These are phyloP conservation scores for Penicillium bialowiezense DNA, from an alignment of 495 filamentous ascomycete species.

Conservation along the genomic window DNA sequence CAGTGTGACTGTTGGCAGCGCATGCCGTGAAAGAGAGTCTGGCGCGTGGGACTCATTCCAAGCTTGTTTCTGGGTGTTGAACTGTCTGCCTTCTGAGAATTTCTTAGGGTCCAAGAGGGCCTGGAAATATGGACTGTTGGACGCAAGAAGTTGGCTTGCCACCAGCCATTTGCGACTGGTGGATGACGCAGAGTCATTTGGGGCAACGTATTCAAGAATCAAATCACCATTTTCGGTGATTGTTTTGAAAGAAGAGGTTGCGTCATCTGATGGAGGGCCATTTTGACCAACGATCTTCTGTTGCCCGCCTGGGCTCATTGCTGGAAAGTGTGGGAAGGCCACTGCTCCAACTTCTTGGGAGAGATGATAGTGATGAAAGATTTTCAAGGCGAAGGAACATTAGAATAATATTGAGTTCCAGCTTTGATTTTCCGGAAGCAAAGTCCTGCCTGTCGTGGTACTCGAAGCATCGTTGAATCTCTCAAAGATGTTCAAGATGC, in stretches of 20 bases:
- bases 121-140: constrained; percentile 44
- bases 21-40: background rate
- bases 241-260: constrained; percentile 5
- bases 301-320: constrained; percentile 1
- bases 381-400: background rate
- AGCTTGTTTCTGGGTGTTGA: constrained; percentile 27
- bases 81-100: constrained; percentile 44
- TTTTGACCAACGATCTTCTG: background rate
- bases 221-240: constrained; percentile 34
- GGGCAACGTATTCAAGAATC: constrained; percentile 31
- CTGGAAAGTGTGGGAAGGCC: background rate
- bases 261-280: background rate
- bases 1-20: constrained; percentile 29
- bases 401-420: no score
- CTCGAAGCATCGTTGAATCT: background rate
- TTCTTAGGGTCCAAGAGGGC: constrained; percentile 46
- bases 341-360: background rate
- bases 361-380: background rate
- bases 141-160: constrained; percentile 26
- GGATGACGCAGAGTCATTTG: constrained; percentile 6
- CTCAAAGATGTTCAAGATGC: no score
- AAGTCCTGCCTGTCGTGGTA: background rate
- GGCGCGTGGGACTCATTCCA: constrained; percentile 2
- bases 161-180: constrained; percentile 34
- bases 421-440: background rate